phyloP scores from a whole-genome alignment of 106 monocot genomes.

The Gastrodia elata region DNA sequence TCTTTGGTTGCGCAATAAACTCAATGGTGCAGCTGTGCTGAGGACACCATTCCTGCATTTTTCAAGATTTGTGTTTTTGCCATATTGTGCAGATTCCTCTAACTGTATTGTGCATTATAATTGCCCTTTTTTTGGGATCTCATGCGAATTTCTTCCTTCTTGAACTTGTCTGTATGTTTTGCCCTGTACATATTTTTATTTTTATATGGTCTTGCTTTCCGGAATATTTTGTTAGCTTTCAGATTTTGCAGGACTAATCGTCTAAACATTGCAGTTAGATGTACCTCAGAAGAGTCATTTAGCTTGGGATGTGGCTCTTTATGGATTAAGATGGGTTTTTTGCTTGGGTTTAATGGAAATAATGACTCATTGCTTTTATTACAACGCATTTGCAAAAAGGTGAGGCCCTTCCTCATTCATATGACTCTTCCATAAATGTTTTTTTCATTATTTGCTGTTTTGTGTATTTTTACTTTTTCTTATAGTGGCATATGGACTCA shows the following conservation, averaged over 20 bases:
- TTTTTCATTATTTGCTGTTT: background rate
- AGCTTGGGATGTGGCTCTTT: constrained; percentile 40
- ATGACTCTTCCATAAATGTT: background rate
- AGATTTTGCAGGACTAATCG: background rate
- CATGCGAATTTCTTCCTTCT: background rate
- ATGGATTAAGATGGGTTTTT: constrained; percentile 76
- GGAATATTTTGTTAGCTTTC: background rate
- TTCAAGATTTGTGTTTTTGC: background rate
- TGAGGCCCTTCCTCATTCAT: constrained; percentile 10
- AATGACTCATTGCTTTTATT: constrained; percentile 91
- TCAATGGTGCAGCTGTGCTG: too few species aligned
- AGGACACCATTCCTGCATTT: background rate
- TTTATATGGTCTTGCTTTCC: background rate
- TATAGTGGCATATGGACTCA: constrained; percentile 74
- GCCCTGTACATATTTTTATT: background rate
- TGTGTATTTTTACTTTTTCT: background rate
- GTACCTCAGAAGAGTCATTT: constrained; percentile 60
- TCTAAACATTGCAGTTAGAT: constrained; percentile 51
- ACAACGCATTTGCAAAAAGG: constrained; percentile 90
- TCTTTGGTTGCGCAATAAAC: too few species aligned
- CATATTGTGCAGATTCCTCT: background rate
- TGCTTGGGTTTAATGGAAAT: constrained; percentile 66
- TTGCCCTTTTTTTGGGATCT: background rate
- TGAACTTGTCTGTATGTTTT: background rate
- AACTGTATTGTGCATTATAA: background rate